These are phyloP conservation scores for Solanum sparsipilum DNA, from an alignment of 257 asterid species.

Conservation along the genomic window DNA sequence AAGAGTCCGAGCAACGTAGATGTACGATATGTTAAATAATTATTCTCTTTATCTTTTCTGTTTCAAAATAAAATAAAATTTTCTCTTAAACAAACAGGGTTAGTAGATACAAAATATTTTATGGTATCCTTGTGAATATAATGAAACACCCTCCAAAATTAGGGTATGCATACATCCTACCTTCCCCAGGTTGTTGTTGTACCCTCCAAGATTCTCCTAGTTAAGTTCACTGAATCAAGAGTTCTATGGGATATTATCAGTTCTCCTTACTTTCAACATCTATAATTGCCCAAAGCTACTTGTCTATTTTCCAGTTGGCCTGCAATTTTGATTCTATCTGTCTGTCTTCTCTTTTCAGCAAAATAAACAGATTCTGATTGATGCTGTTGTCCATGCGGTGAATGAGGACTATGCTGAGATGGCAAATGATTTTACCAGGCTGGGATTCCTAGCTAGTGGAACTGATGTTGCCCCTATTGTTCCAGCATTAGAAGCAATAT, in stretches of 20 bases:
- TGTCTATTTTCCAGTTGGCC: not conserved
- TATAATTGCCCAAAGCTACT: not conserved
- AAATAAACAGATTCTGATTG: constrained; percentile 93
- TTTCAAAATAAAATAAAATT: not conserved
- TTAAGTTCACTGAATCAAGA: not conserved
- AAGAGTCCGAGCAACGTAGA: no score
- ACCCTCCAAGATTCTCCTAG: not conserved
- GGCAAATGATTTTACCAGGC: constrained; percentile 99
- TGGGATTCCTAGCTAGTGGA: constrained; percentile 93
- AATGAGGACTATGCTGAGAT: constrained; percentile 98
- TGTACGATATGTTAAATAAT: not conserved
- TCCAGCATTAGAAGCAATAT: constrained; percentile 96
- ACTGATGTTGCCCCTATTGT: constrained; percentile 93
- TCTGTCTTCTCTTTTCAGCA: constrained; percentile 42
- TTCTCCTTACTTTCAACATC: not conserved
- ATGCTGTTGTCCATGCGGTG: constrained; percentile 99
- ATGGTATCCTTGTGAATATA: not conserved
- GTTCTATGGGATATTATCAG: not conserved
- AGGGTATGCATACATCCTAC: not conserved
- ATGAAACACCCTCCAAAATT: not conserved
- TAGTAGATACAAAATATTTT: not conserved
- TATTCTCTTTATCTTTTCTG: not conserved
- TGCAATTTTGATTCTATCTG: not conserved
- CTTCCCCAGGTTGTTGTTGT: not conserved
- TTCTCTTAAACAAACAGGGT: not conserved